These are phyloP conservation scores for Penicillium crystallinum DNA, from an alignment of 495 filamentous ascomycete genomes.

Conservation along the genomic window DNA sequence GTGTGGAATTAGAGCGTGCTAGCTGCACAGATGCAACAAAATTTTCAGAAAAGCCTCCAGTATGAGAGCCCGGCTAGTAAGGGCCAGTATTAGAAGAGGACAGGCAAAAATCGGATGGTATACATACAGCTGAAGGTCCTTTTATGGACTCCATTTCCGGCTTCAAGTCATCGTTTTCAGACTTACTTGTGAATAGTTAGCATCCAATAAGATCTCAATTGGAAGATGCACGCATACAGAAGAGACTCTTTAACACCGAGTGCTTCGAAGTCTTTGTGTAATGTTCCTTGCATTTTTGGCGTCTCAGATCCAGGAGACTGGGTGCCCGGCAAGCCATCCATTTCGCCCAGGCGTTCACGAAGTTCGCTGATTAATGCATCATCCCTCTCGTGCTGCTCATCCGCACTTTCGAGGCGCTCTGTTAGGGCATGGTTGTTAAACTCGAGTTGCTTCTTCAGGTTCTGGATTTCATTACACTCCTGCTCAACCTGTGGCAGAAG, in stretches of 20 bases:
- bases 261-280: constrained; percentile 44
- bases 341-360: constrained; percentile 46
- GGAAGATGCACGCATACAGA: constrained; percentile 22
- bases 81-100: constrained; percentile 6
- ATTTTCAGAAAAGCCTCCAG: constrained; percentile 35
- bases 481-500: constrained; percentile 56
- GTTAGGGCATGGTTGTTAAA: constrained; percentile 53
- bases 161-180: constrained; percentile 40
- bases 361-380: constrained; percentile 52
- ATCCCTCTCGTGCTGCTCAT: constrained; percentile 52
- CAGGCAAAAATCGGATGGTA: background rate
- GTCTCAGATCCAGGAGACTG: constrained; percentile 39
- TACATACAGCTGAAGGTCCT: constrained; percentile 24
- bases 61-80: constrained; percentile 24
- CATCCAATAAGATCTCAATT: background rate
- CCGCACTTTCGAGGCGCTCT: constrained; percentile 47
- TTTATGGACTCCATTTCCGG: constrained; percentile 38
- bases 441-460: constrained; percentile 51
- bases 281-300: constrained; percentile 37
- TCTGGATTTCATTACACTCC: constrained; percentile 55
- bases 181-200: constrained; percentile 32
- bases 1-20: constrained; percentile 34
- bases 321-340: constrained; percentile 42
- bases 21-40: constrained; percentile 32
- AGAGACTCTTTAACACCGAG: constrained; percentile 40